Evolutionary conservation across 1,284 basidiomycete genomes (phyloP).

Genomic region (Volvariella surrecta): DNA sequence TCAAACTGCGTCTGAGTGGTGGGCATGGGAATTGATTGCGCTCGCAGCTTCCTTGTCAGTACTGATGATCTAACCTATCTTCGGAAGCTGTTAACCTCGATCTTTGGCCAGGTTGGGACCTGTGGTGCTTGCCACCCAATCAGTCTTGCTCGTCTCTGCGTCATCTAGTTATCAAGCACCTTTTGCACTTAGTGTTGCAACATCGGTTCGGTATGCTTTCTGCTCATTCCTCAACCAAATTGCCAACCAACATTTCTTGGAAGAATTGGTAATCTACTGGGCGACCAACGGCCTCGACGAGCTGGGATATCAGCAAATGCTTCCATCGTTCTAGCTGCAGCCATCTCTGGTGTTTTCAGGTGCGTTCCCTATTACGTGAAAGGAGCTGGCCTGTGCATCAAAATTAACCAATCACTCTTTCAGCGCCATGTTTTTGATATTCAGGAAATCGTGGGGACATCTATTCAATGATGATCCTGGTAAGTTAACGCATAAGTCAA

Average conservation of each 20-base stretch:
- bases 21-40: conserved; percentile 80
- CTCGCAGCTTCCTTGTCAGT: conserved; percentile 42
- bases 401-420: conserved; percentile 3
- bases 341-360: conserved; percentile 56
- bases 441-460: conserved; percentile 70
- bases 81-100: not conserved
- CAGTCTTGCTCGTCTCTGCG: conserved; percentile 63
- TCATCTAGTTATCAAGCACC: conserved; percentile 84
- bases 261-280: conserved; percentile 78
- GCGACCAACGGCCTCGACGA: conserved; percentile 59
- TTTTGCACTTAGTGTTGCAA: conserved; percentile 72
- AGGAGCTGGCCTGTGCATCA: too few species aligned
- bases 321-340: conserved; percentile 52
- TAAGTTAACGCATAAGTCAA: too few species aligned
- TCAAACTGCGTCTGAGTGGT: conserved; percentile 76
- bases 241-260: not conserved
- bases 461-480: conserved; percentile 81
- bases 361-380: too few species aligned
- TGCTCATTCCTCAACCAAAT: too few species aligned
- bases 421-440: conserved; percentile 63
- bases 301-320: conserved; percentile 60
- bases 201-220: conserved; percentile 81
- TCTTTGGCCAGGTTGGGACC: conserved; percentile 36
- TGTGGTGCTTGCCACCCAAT: conserved; percentile 60
- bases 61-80: not conserved